phyloP scores from a whole-genome alignment of 192 early-diverging fungal species.

The Kappamyces sp. region DNA sequence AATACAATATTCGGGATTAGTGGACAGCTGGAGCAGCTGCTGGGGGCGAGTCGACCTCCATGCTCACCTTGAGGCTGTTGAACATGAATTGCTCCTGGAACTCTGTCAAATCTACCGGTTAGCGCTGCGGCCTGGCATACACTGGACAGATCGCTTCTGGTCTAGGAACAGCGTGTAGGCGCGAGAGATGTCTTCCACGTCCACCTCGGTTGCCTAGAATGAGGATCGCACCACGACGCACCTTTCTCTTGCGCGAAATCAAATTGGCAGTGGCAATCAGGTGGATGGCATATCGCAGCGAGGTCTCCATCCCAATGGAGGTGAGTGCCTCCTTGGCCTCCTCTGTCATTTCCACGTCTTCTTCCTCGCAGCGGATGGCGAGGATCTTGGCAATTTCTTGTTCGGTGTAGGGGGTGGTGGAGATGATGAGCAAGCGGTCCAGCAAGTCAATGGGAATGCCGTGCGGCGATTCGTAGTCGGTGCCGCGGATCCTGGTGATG shows the following conservation, averaged over 20 bases:
- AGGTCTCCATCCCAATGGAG: constrained; percentile 87
- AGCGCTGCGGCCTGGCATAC: constrained; percentile 22
- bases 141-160: constrained; percentile 92
- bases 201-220: constrained; percentile 70
- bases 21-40: too few species aligned
- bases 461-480: constrained; percentile 93
- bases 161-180: constrained; percentile 95
- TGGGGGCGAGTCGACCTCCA: constrained; percentile 9
- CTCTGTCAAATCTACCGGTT: constrained; percentile 67
- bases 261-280: constrained; percentile 91
- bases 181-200: constrained; percentile 88
- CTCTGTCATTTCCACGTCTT: constrained; percentile 94
- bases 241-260: constrained; percentile 85
- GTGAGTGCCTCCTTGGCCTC: constrained; percentile 90
- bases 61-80: constrained; percentile 35
- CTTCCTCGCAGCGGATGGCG: constrained; percentile 69
- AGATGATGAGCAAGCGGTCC: constrained; percentile 91
- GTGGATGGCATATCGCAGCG: constrained; percentile 93
- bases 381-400: constrained; percentile 84
- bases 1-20: too few species aligned
- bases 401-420: constrained; percentile 79
- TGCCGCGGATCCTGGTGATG: constrained; percentile 90
- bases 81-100: constrained; percentile 94
- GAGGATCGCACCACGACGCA: constrained; percentile 16
- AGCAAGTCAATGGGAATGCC: constrained; percentile 96